A percentile compares a stretch with the other conserved stretches of the same genome.
These are phyloP conservation scores for Yarrowia sp. DNA, from an alignment of 805 yeast species.

Conservation along the genomic window DNA sequence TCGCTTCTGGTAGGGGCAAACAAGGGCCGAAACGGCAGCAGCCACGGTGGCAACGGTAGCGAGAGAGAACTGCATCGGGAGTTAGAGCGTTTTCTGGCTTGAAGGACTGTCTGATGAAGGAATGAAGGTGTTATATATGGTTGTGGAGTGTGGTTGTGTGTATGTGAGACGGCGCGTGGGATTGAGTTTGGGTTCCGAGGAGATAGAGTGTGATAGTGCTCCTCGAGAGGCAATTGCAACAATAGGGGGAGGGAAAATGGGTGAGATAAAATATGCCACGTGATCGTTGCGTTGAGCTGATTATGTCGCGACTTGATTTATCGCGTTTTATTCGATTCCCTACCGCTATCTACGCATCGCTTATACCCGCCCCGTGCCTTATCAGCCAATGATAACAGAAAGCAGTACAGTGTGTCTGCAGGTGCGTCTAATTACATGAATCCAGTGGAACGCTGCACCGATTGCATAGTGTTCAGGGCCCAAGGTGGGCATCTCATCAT, in stretches of 20 bases:
- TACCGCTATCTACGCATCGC: too few relatives aligned
- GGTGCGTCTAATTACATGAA: constrained; percentile 27
- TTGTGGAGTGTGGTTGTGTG: background rate
- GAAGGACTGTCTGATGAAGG: background rate
- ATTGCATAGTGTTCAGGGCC: background rate
- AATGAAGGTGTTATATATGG: constrained; percentile 2
- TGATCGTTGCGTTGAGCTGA: too few relatives aligned
- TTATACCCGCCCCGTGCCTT: background rate
- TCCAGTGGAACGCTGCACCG: background rate
- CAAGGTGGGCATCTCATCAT: constrained; percentile 30
- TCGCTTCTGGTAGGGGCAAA: constrained; percentile 14
- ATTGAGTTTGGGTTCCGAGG: constrained; percentile 34
- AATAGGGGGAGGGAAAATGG: background rate
- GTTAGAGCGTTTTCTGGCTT: background rate
- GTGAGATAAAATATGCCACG: too few relatives aligned
- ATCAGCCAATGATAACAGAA: constrained; percentile 37
- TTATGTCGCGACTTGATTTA: background rate
- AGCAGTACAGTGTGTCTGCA: constrained; percentile 34
- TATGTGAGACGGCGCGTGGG: constrained; percentile 12
- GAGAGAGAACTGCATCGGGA: constrained; percentile 26
- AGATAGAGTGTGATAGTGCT: constrained; percentile 33
- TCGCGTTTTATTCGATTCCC: background rate
- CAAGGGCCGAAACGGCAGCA: constrained; percentile 28
- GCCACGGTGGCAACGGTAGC: constrained; percentile 14
- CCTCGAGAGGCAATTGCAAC: constrained; percentile 10